phyloP scores from a whole-genome alignment of 169 alveolate genomes.

The Plasmodium sp. region DNA sequence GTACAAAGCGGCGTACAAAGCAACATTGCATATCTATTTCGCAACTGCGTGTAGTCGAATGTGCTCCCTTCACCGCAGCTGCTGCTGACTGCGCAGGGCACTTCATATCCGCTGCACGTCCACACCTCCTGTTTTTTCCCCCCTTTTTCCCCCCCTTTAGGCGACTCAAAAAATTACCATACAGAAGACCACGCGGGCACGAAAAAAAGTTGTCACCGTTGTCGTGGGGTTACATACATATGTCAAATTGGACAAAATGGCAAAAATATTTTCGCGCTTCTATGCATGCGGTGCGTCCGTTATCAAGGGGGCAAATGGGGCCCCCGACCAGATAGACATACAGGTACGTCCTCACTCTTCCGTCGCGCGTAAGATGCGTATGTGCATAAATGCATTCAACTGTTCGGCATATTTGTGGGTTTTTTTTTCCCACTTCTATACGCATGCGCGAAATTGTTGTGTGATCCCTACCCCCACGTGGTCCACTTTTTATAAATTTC shows the following conservation, averaged over 20 bases:
- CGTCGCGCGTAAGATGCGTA: background rate
- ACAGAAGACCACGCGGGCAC: constrained; percentile 86
- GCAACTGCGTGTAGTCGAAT: background rate
- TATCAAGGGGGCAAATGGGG: constrained; percentile 87
- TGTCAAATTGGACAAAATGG: constrained; percentile 87
- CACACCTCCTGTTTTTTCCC: background rate
- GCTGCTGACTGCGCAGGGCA: background rate
- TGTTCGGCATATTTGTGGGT: background rate
- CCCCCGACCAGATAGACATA: constrained; percentile 83
- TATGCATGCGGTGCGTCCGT: constrained; percentile 92
- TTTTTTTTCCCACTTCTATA: background rate
- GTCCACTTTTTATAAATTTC: background rate
- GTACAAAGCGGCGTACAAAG: background rate
- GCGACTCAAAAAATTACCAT: constrained; percentile 77
- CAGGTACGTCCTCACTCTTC: constrained; percentile 75
- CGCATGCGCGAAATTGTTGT: background rate
- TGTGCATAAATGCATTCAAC: background rate
- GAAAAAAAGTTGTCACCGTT: constrained; percentile 88
- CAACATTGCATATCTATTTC: background rate
- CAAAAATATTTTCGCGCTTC: constrained; percentile 89
- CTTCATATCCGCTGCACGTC: background rate
- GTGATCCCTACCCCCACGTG: background rate
- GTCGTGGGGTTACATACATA: constrained; percentile 89
- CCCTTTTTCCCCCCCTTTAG: constrained; percentile 16
- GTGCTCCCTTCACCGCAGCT: background rate